Percentiles rank a stretch among this genome's conserved stretches.
These are phyloP conservation scores for Aspergillus terreus DNA, from an alignment of 2,329 filamentous ascomycete genomes.

Conservation along the genomic window DNA sequence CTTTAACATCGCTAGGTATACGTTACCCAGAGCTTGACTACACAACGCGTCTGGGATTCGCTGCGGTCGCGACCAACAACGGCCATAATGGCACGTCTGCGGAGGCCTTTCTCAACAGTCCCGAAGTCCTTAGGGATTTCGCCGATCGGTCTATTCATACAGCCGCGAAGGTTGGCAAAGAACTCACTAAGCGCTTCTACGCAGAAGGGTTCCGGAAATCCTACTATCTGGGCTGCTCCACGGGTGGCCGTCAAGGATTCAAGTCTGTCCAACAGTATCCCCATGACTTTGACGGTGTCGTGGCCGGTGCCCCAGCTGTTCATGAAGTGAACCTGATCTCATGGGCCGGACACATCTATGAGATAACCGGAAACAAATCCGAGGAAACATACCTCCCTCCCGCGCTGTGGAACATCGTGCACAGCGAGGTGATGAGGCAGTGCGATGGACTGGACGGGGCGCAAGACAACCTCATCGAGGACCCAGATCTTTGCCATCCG, in stretches of 20 bases:
- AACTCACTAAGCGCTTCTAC: conserved; percentile 49
- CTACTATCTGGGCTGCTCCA: conserved; percentile 51
- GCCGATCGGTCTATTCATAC: conserved; percentile 46
- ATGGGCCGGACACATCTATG: conserved; percentile 42
- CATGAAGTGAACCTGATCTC: conserved; percentile 49
- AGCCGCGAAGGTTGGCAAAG: conserved; percentile 47
- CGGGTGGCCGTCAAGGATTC: conserved; percentile 57
- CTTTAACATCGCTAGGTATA: too few species aligned
- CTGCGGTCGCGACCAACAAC: conserved; percentile 44
- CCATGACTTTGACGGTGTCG: conserved; percentile 55
- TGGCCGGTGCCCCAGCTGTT: conserved; percentile 45
- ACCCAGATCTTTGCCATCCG: conserved; percentile 40
- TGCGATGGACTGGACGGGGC: conserved; percentile 52
- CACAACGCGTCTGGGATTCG: conserved; percentile 30
- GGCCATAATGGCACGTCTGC: conserved; percentile 39
- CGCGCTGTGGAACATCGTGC: conserved; percentile 43
- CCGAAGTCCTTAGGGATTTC: conserved; percentile 37
- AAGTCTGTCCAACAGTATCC: conserved; percentile 53
- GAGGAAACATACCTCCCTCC: conserved; percentile 45
- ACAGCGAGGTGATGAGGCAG: conserved; percentile 45
- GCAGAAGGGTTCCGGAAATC: conserved; percentile 38
- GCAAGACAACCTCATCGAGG: conserved; percentile 48
- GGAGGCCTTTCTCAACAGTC: conserved; percentile 24
- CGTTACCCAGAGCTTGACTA: too few species aligned
- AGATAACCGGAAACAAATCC: conserved; percentile 49